These are phyloP conservation scores for Podospora conica DNA, from an alignment of 495 filamentous ascomycete species.

Conservation along the genomic window DNA sequence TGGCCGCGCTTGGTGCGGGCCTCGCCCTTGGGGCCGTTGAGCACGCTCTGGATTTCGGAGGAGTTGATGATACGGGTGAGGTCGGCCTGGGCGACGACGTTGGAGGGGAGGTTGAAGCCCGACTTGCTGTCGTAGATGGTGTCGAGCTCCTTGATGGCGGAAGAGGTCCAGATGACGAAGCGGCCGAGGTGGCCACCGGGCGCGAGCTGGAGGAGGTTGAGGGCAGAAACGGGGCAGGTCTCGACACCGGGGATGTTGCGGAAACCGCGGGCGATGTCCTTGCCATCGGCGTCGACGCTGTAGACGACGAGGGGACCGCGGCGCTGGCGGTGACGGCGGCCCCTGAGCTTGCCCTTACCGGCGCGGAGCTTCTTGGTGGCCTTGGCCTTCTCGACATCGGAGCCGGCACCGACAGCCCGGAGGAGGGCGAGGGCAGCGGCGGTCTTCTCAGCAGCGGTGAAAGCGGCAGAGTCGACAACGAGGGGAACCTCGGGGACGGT, in stretches of 20 bases:
- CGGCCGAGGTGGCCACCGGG: constrained; percentile 98
- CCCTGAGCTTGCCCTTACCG: constrained; percentile 95
- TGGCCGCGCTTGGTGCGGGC: constrained; percentile 79
- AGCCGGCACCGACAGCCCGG: constrained; percentile 79
- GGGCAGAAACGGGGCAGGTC: constrained; percentile 86
- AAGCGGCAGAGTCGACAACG: constrained; percentile 83
- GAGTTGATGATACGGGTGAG: constrained; percentile 97
- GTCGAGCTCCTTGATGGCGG: constrained; percentile 93
- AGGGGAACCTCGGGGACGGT: constrained; percentile 93
- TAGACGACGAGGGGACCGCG: constrained; percentile 96
- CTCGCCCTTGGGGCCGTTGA: constrained; percentile 82
- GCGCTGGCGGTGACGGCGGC: constrained; percentile 91
- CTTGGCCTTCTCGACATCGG: constrained; percentile 90
- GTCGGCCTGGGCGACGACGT: constrained; percentile 84
- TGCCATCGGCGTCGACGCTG: constrained; percentile 87
- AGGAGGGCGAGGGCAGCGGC: constrained; percentile 79
- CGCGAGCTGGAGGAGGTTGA: constrained; percentile 98
- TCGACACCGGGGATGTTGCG: constrained; percentile 98
- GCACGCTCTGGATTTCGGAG: constrained; percentile 91
- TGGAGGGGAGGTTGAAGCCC: constrained; percentile 92
- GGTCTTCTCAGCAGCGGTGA: constrained; percentile 78
- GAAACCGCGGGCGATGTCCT: constrained; percentile 84
- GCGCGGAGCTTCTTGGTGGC: constrained; percentile 89
- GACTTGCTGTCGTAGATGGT: constrained; percentile 97
- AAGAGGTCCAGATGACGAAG: constrained; percentile 97